phyloP scores from a whole-genome alignment of 2,329 filamentous ascomycete genomes.

The Pseudogymnoascus verrucosus region DNA sequence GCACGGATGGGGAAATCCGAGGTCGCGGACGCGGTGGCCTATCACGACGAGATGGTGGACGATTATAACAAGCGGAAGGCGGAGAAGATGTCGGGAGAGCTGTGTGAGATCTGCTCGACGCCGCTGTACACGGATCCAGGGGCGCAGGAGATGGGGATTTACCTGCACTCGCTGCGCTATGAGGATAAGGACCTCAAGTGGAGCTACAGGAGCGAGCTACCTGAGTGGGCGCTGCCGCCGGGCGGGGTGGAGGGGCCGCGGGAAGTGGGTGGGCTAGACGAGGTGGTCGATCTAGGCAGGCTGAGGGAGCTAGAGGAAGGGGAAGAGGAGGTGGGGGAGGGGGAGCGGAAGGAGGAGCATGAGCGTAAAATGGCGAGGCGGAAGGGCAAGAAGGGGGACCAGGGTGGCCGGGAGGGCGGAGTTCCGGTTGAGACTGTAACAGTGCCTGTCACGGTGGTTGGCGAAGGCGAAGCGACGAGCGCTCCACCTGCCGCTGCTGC shows the following conservation, averaged over 20 bases:
- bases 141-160: slow-evolving; percentile 81
- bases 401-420: not conserved
- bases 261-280: slow-evolving; percentile 52
- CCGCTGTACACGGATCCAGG: slow-evolving; percentile 91
- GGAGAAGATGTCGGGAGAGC: slow-evolving; percentile 83
- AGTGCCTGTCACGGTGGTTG: not conserved
- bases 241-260: slow-evolving; percentile 48
- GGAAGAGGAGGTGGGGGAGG: not conserved
- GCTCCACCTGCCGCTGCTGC: not conserved
- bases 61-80: slow-evolving; percentile 84
- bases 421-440: not conserved
- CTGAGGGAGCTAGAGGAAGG: slow-evolving; percentile 2
- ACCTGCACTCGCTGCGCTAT: slow-evolving; percentile 87
- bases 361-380: not conserved
- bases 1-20: slow-evolving; percentile 91
- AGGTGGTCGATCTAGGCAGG: slow-evolving; percentile 46
- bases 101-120: slow-evolving; percentile 75
- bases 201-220: slow-evolving; percentile 80
- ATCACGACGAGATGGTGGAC: slow-evolving; percentile 89
- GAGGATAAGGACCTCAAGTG: slow-evolving; percentile 75
- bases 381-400: not conserved
- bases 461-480: not conserved
- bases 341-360: not conserved
- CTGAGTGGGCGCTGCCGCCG: slow-evolving; percentile 80
- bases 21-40: slow-evolving; percentile 80